Conservation (phyloP, 208 protist species). For the Spongospora subterranea region DNA sequence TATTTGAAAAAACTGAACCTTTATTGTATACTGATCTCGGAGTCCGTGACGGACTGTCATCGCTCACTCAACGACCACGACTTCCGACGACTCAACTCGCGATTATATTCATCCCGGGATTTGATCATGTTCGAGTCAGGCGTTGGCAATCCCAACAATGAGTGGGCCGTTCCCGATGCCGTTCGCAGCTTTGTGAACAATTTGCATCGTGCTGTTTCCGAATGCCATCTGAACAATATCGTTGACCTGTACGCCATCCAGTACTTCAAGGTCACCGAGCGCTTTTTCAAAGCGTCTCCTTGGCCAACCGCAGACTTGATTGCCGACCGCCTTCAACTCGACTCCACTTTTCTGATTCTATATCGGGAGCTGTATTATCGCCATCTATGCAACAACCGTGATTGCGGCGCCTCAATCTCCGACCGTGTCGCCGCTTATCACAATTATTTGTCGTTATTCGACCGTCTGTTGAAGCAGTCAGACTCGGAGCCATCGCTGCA, state of each 20-base stretch:
- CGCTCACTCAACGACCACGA: too few species aligned
- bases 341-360: not conserved
- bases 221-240: not conserved
- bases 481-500: constrained; percentile 23
- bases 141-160: not conserved
- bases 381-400: constrained; percentile 36
- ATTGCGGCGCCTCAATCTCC: not conserved
- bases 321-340: not conserved
- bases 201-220: constrained; percentile 13
- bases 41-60: too few species aligned
- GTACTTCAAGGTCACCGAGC: constrained; percentile 29
- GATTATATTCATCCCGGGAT: too few species aligned
- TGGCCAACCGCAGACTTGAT: constrained; percentile 13
- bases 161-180: constrained; percentile 33
- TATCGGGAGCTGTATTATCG: constrained; percentile 38
- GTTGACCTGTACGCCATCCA: constrained; percentile 38
- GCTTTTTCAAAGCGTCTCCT: constrained; percentile 46
- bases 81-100: too few species aligned
- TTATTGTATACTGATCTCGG: too few species aligned
- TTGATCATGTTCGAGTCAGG: not conserved
- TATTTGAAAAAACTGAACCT: too few species aligned
- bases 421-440: constrained; percentile 15
- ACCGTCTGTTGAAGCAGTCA: not conserved
- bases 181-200: constrained; percentile 19
- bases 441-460: constrained; percentile 32